phyloP scores from a whole-genome alignment of 495 filamentous ascomycete genomes.

The Xeromyces bisporus region DNA sequence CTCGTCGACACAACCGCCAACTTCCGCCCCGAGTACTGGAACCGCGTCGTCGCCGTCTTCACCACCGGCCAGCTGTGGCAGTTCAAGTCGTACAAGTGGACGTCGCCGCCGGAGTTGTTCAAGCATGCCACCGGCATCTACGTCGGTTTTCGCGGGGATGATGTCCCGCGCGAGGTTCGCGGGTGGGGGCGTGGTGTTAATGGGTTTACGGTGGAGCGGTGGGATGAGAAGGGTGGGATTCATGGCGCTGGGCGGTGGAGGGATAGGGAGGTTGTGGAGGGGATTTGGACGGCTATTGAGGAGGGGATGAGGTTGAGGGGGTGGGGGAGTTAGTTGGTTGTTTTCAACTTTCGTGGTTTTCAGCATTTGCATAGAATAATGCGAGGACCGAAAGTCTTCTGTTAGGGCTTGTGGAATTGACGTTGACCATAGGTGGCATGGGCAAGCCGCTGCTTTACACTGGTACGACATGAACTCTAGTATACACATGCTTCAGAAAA shows the following conservation, averaged over 20 bases:
- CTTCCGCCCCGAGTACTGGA: constrained; percentile 98
- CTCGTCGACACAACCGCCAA: constrained; percentile 81
- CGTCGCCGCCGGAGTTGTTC: constrained; percentile 75
- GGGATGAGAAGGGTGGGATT: constrained; percentile 38
- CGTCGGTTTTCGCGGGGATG: constrained; percentile 81
- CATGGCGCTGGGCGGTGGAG: constrained; percentile 57
- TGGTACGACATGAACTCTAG: no score
- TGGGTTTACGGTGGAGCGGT: constrained; percentile 61
- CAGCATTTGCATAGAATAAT: no score
- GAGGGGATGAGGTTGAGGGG: constrained; percentile 71
- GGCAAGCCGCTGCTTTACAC: no score
- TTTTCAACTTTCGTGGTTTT: no score
- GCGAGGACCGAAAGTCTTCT: no score
- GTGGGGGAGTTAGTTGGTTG: constrained; percentile 33
- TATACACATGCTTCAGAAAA: no score
- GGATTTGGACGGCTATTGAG: constrained; percentile 82
- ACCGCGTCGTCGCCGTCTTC: constrained; percentile 88
- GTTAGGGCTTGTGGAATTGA: no score
- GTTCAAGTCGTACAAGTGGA: constrained; percentile 97
- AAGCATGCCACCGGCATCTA: constrained; percentile 72
- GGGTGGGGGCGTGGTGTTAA: constrained; percentile 74
- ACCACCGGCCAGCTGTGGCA: constrained; percentile 98
- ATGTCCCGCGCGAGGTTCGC: constrained; percentile 54
- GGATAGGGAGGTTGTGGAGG: constrained; percentile 86
- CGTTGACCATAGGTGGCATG: no score